Evolutionary conservation across 257 asterid species (phyloP).

Genomic region (Verbascum thapsus): DNA sequence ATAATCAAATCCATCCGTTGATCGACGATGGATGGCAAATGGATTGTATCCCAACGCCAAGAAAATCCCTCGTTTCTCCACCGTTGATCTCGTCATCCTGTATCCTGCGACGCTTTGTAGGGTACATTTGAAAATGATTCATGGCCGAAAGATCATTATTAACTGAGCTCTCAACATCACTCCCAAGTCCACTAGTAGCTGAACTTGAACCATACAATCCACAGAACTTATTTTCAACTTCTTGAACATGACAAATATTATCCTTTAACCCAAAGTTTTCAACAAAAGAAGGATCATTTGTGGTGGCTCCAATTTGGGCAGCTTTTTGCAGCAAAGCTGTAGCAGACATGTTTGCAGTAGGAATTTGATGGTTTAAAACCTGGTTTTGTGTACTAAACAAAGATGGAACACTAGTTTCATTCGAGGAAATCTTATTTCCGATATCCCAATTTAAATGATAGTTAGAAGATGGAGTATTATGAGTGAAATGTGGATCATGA

Average conservation of each 20-base stretch:
- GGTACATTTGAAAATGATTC: constrained; percentile 55
- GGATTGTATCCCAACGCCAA: constrained; percentile 84
- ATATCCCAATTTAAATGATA: constrained; percentile 66
- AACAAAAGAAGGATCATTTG: constrained; percentile 50
- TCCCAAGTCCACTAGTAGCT: constrained; percentile 36
- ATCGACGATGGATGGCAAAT: constrained; percentile 80
- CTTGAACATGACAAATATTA: constrained; percentile 22
- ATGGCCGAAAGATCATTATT: constrained; percentile 40
- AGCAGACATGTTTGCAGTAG: constrained; percentile 73
- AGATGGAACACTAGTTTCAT: constrained; percentile 46
- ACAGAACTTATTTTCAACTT: constrained; percentile 38
- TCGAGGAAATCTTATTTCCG: constrained; percentile 35
- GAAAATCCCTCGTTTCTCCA: constrained; percentile 91
- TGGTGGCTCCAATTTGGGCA: constrained; percentile 69
- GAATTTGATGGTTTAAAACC: constrained; percentile 33
- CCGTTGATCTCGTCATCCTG: constrained; percentile 41
- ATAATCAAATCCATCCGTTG: constrained; percentile 78
- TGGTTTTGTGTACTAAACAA: constrained; percentile 54
- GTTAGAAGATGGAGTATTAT: no score
- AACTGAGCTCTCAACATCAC: constrained; percentile 47
- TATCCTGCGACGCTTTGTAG: constrained; percentile 52
- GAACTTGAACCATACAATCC: constrained; percentile 51
- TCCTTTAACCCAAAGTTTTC: constrained; percentile 50
- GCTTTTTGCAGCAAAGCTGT: constrained; percentile 88
- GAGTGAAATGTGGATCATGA: constrained; percentile 35